phyloP scores from a whole-genome alignment of 2,329 filamentous ascomycete genomes.

The Fusarium transvaalense region DNA sequence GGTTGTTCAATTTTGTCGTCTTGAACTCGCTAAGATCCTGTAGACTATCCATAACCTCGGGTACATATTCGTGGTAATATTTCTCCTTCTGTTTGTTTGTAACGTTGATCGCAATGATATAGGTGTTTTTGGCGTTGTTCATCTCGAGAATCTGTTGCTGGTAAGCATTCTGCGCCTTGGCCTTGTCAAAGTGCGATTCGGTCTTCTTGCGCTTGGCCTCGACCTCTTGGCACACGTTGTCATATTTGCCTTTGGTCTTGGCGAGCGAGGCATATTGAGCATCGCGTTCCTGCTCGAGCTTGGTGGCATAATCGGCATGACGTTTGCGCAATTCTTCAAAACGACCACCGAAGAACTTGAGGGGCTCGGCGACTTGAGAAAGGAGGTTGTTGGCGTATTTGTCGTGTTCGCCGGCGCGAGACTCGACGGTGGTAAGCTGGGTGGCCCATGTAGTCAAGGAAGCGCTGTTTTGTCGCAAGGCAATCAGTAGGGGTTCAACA shows the following conservation, averaged over 20 bases:
- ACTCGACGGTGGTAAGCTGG: constrained; percentile 90
- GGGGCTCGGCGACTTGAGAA: constrained; percentile 84
- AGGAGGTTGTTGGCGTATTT: constrained; percentile 83
- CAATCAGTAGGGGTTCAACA: constrained; percentile 40
- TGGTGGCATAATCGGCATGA: constrained; percentile 88
- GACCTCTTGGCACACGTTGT: constrained; percentile 91
- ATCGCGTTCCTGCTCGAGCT: constrained; percentile 91
- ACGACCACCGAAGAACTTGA: constrained; percentile 78
- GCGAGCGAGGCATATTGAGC: constrained; percentile 84
- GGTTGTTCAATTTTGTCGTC: constrained; percentile 82
- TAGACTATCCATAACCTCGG: constrained; percentile 90
- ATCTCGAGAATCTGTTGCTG: constrained; percentile 94
- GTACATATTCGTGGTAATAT: constrained; percentile 97
- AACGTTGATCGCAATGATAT: constrained; percentile 94
- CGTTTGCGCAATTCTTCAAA: constrained; percentile 95
- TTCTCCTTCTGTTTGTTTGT: constrained; percentile 98
- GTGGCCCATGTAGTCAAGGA: constrained; percentile 98
- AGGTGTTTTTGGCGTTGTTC: constrained; percentile 99
- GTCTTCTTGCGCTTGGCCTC: constrained; percentile 95
- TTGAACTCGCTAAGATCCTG: constrained; percentile 95
- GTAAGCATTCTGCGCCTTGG: constrained; percentile 90
- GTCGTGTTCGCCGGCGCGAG: constrained; percentile 89
- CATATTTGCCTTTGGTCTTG: constrained; percentile 94
- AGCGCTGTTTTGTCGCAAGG: constrained; percentile 67
- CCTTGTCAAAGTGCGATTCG: constrained; percentile 93